Evolutionary conservation across 2,329 filamentous ascomycete genomes (phyloP).

Genomic region (Ascochyta clinopodiicola): DNA sequence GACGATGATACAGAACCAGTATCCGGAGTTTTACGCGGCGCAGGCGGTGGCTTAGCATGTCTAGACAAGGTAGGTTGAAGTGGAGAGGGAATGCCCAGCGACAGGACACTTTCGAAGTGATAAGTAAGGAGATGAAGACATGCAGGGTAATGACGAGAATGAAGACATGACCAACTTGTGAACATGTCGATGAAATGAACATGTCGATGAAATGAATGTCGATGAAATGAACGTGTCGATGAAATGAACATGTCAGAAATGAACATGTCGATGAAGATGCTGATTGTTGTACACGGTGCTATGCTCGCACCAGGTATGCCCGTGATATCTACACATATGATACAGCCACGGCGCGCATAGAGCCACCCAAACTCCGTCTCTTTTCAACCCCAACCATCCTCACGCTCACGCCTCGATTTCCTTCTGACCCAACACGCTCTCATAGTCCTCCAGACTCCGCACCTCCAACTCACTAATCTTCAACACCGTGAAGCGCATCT

Average conservation of each 20-base stretch:
- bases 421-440: conserved; percentile 41
- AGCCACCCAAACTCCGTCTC: not conserved
- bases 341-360: conserved; percentile 10
- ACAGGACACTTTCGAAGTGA: no score
- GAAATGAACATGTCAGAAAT: no score
- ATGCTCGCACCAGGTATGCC: conserved; percentile 9
- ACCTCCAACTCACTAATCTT: conserved; percentile 82
- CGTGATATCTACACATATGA: conserved; percentile 26
- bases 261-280: no score
- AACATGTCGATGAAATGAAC: no score
- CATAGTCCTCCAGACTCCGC: conserved; percentile 62
- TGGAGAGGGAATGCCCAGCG: no score
- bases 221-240: no score
- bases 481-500: conserved; percentile 88
- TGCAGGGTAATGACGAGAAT: not conserved
- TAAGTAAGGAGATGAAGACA: no score
- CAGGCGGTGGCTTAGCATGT: conserved; percentile 45
- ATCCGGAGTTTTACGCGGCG: conserved; percentile 65
- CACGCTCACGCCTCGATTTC: not conserved
- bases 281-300: conserved; percentile 11
- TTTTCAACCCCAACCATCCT: not conserved
- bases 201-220: no score
- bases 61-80: no score
- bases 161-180: not conserved
- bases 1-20: conserved; percentile 78